Base-by-base conservation (phyloP, 306 rosid species). In the Vachellia pachyceras region DNA sequence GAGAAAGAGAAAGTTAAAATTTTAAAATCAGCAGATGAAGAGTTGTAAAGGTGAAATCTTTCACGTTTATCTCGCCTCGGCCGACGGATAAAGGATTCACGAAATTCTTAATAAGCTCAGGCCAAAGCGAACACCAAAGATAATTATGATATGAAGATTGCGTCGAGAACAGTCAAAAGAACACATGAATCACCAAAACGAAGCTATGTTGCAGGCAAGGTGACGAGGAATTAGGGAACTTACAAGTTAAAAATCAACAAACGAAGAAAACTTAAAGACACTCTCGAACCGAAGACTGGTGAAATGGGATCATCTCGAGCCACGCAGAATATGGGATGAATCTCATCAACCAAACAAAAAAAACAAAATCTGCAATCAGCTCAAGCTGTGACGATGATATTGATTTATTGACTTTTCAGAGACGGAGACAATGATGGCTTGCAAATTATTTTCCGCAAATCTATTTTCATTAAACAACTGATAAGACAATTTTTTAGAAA, bases 1-100 rank as follows among this genome's bases (percentile, higher is more conserved):
- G 55, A n/a, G n/a, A n/a, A n/a, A 76, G 37, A 47, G 1, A 72
- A 23, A 72, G 41, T 78, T 54, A 72, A 79, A 8, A 66, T 40
- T 40, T 40, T 18, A 17, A 20, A 64, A 57, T 18, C 61, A 80
- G 33, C 40, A 69, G 74, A 69, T 15, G 63, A 23, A 46, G 60
- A 46, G 57, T 39, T 52, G 13, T 10, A 5, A 35, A 64, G 35
- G 18, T 5, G 36, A 23, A 61, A 76, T 64, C 18, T 52, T 45
- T 50, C 22, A 22, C 23, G 12, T 23, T 23, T 39, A 22, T 39
- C 44, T 39, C 3, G 58, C 39, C 52, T 47, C 45, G 23, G 20
- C 10, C 0, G 10, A 42, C 46, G 12, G 25, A 66, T 47, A 35
- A 20, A 65, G 29, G 57, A 72, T 22, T 73, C 23, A 20, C 39